A percentile compares a stretch with the other conserved stretches of the same genome.
Conservation (phyloP, 2,329 filamentous ascomycete species). For the Bimuria novae-zelandiae region DNA sequence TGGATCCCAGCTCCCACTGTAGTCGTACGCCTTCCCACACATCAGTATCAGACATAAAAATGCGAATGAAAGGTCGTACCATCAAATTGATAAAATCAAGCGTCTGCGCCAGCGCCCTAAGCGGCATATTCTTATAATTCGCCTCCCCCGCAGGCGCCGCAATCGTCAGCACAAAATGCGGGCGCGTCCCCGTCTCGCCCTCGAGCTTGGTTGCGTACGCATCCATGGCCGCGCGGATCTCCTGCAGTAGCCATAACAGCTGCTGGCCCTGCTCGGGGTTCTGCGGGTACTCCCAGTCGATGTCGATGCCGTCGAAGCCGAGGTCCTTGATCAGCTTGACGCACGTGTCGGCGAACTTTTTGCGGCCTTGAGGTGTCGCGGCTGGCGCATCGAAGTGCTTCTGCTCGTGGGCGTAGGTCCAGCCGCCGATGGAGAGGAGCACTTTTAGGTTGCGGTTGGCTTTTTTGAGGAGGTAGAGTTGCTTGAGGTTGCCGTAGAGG, state of each 20-base stretch:
- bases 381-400: conserved; percentile 75
- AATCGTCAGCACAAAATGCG: conserved; percentile 51
- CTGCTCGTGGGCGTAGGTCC: conserved; percentile 65
- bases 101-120: conserved; percentile 47
- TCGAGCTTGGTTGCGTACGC: conserved; percentile 44
- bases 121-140: conserved; percentile 50
- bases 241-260: conserved; percentile 47
- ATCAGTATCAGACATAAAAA: conserved; percentile 3
- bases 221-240: conserved; percentile 46
- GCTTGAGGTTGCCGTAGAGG: conserved; percentile 77
- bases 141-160: conserved; percentile 51
- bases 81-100: conserved; percentile 58
- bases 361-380: conserved; percentile 64
- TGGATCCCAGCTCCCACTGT: conserved; percentile 77
- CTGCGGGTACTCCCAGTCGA: conserved; percentile 56
- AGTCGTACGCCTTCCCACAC: conserved; percentile 50
- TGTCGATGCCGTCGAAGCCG: conserved; percentile 59
- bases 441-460: conserved; percentile 76
- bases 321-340: conserved; percentile 78
- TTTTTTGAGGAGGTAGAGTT: conserved; percentile 77
- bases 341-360: conserved; percentile 70
- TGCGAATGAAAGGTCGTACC: conserved; percentile 20
- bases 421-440: conserved; percentile 82
- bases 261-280: conserved; percentile 47
- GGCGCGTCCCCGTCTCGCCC: conserved; percentile 24